Evolutionary conservation across 805 yeast species (phyloP), one percentile per base, ranked within the genome.

Genomic region (Metschnikowia colocasiae): DNA sequence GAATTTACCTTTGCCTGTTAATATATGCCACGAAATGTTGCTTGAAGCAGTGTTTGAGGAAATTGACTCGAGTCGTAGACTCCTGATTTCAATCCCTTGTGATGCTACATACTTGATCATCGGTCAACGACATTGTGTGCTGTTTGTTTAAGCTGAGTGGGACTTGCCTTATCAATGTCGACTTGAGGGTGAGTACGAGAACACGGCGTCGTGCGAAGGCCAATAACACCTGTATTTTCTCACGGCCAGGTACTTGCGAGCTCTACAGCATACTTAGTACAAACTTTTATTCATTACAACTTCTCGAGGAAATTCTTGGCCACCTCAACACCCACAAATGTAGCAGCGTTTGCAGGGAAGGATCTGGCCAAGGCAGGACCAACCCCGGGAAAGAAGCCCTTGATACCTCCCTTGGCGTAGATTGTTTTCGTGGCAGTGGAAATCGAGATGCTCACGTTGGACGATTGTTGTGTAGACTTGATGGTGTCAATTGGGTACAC

Each of bases 331-430:
- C 98, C 99, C 30, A 89, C 78, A 71, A 92, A 92, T 2, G 98
- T 91, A 7, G 99, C 98, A n/a, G 99, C 99, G 67, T 94, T 92
- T 19, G 98, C 98, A 3, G 98, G 98, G 85, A 94, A 92, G 34
- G 95, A 84, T 67, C 99, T 80, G 22, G 89, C 80, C 60, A 92
- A 72, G 2, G 98, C 98, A 5, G 99, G 97, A 0, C 97, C 97
- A 20, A 92, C 76, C 48, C 99, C 99, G 2, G 98, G 98, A 87
- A 91, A 92, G 70, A 92, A 92, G 0, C 95, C 96, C 63, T 82
- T 85, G 54, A 89, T 55, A 22, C 97, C 97, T 19, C 91, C 92
- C 52, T 79, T 79, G 6, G 70, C 64, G 63, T 90, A 89, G 42
- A 92, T 84, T 45, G 78, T 72, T 48, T 71, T 70, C 7, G 96